Conservation (phyloP, 371 early-diverging fungal genomes). For the Rhizopus delemar region DNA sequence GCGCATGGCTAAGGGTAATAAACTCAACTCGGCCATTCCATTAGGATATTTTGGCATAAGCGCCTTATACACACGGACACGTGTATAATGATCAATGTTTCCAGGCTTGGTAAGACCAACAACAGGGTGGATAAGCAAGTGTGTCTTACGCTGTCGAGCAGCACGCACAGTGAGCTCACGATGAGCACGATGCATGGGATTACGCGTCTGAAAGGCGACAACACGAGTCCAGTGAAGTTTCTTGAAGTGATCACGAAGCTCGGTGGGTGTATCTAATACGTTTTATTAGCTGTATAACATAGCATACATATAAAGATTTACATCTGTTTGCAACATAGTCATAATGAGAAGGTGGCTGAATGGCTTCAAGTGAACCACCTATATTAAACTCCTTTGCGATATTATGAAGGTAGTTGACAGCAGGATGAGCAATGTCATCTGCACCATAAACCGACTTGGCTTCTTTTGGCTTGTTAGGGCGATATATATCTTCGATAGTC, state of each 20-base stretch:
- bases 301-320: constrained; percentile 32
- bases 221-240: constrained; percentile 94
- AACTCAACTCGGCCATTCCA: constrained; percentile 89
- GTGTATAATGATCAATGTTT: constrained; percentile 94
- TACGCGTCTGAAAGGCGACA: constrained; percentile 97
- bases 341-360: constrained; percentile 81
- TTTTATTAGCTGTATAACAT: neutral
- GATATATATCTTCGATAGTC: constrained; percentile 82
- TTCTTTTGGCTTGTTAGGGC: constrained; percentile 79
- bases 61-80: constrained; percentile 95
- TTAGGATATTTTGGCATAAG: constrained; percentile 92
- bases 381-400: constrained; percentile 77
- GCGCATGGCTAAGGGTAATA: constrained; percentile 93
- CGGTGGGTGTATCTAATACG: constrained; percentile 74
- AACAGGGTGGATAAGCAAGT: constrained; percentile 92
- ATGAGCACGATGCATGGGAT: constrained; percentile 98
- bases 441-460: constrained; percentile 86
- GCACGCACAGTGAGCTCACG: constrained; percentile 95
- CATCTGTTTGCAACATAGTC: constrained; percentile 88
- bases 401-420: constrained; percentile 84
- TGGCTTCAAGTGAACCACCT: constrained; percentile 86
- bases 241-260: constrained; percentile 86
- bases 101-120: constrained; percentile 97
- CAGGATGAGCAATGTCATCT: constrained; percentile 85
- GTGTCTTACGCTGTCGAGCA: constrained; percentile 85